Evolutionary conservation across 106 monocot species (phyloP), one percentile per base, ranked within the genome.

Genomic region (Acorus calamus): DNA sequence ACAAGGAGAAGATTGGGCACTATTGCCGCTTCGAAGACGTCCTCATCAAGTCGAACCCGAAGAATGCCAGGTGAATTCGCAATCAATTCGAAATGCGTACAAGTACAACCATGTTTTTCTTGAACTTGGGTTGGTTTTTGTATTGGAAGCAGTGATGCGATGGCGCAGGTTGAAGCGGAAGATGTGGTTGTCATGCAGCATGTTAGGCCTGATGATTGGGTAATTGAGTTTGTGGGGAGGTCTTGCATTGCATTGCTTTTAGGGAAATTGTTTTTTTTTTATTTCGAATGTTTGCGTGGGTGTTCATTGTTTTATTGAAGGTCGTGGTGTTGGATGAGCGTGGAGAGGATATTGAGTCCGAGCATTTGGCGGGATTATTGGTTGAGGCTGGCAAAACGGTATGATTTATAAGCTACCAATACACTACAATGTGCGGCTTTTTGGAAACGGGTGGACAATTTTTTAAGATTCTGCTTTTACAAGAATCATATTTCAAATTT

Each of bases 271-370:
- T n/a, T 0, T 28, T 28, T 28, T 28, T 28, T 5, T 4, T 14
- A 6, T 73, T 64, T 13, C 54, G n/a, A 4, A 4, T 67, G 14
- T 54, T 41, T 8, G 64, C 62, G 47, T 54, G 4, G 5, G 10
- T 54, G 11, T 52, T 53, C 41, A 6, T 8, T 11, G 9, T 5
- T 50, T 2, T 66, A 8, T 58, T 64, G 28, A 42, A 93, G 93
- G 83, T 93, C 53, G 79, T 93, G 47, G 76, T 93, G 69, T 66
- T 93, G 74, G 86, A 93, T 75, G 93, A 93, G 65, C 78, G 81
- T 66, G 93, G 89, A 57, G 57, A 28, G 66, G 86, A 89, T 72
- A 79, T 88, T 44, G 52, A 67, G 10, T 89, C 93, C 6, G 77
- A 86, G 59, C 73, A 89, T 66, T 69, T 93, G 80, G 89, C 93